phyloP scores from a whole-genome alignment of 345 rosid species.

The Gossypium longicalyx region DNA sequence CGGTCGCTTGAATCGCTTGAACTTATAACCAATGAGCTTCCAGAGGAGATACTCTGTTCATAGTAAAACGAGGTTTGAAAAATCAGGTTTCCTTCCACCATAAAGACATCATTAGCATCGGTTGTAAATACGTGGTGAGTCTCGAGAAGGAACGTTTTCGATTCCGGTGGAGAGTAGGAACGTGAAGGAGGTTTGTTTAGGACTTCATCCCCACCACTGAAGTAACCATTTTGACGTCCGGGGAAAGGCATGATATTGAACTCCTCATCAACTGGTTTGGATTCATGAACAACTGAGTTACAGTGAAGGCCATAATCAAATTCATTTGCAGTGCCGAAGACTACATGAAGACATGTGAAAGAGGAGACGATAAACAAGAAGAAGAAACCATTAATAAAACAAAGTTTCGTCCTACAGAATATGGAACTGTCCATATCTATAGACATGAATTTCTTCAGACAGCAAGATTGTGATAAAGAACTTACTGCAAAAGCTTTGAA shows the following conservation, averaged over 20 bases:
- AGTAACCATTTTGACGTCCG: conserved; percentile 1
- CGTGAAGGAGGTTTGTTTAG: neutral
- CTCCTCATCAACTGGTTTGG: neutral
- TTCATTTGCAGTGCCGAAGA: neutral
- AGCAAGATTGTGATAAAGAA: neutral
- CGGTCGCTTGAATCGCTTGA: neutral
- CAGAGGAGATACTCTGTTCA: neutral
- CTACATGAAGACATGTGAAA: neutral
- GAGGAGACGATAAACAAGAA: neutral
- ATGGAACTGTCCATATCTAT: neutral
- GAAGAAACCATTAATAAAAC: neutral
- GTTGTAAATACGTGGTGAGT: conserved; percentile 1
- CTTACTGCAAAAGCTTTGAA: neutral
- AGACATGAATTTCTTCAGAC: neutral
- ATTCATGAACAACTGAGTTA: neutral
- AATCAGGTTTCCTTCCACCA: conserved; percentile 20
- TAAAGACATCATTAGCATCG: conserved; percentile 16
- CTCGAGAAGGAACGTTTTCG: neutral
- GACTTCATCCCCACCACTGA: neutral
- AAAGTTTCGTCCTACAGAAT: neutral
- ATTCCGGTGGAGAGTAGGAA: neutral
- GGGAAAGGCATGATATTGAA: neutral
- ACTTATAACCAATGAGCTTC: neutral
- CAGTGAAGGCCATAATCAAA: neutral
- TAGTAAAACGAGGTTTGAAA: neutral